Evolutionary conservation across 1,284 basidiomycete genomes (phyloP).

Genomic region (Melampsora larici-populina): DNA sequence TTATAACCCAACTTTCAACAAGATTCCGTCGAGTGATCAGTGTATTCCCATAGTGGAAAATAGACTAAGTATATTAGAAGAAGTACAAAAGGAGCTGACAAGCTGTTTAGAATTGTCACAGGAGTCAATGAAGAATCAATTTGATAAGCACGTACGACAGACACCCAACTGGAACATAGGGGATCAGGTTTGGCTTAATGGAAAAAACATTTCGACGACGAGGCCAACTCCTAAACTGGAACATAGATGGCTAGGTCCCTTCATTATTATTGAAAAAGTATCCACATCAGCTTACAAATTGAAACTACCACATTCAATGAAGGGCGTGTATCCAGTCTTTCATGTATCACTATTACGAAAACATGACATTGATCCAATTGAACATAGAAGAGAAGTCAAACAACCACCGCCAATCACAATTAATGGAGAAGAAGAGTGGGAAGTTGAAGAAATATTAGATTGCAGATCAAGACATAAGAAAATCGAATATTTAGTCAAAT

Average conservation of each 20-base stretch:
- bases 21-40: not conserved
- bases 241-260: too few relatives aligned
- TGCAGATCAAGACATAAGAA: too few relatives aligned
- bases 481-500: not conserved
- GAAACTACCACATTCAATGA: not conserved
- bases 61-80: not conserved
- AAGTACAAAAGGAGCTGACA: too few relatives aligned
- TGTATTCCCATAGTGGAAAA: not conserved
- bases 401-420: too few relatives aligned
- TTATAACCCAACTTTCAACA: not conserved
- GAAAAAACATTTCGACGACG: not conserved
- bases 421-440: too few relatives aligned
- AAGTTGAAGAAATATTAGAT: too few relatives aligned
- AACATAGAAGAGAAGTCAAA: too few relatives aligned
- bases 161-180: not conserved
- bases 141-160: not conserved
- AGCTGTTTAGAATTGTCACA: conserved; percentile 1
- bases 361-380: not conserved
- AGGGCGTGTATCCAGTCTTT: not conserved
- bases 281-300: not conserved
- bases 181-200: not conserved
- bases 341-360: not conserved
- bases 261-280: not conserved
- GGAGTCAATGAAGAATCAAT: conserved; percentile 14
- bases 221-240: not conserved